These are phyloP conservation scores for Tolypocladium cylindrosporum DNA, from an alignment of 2,329 filamentous ascomycete genomes.

Conservation along the genomic window DNA sequence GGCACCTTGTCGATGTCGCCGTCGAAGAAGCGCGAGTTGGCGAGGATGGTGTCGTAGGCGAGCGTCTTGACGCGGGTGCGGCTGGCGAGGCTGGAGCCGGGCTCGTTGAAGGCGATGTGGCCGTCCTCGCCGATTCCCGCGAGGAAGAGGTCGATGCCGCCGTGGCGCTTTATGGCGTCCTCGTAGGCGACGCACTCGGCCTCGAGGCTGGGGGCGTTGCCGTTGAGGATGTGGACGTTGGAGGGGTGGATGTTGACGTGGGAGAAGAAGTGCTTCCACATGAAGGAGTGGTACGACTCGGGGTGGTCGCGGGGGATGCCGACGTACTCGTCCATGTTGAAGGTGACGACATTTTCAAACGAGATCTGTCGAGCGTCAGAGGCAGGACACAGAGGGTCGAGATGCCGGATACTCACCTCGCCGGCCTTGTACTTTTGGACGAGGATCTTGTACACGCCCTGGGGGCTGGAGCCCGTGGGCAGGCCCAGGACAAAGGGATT, in stretches of 20 bases:
- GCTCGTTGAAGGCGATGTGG: conserved; percentile 87
- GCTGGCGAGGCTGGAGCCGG: conserved; percentile 66
- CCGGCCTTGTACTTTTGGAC: conserved; percentile 62
- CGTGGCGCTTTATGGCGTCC: conserved; percentile 60
- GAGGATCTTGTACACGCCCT: conserved; percentile 67
- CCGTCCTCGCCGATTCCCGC: conserved; percentile 80
- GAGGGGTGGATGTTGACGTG: conserved; percentile 71
- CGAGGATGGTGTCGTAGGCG: conserved; percentile 77
- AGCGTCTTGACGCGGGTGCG: conserved; percentile 79
- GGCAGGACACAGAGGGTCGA: not conserved
- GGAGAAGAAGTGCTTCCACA: conserved; percentile 89
- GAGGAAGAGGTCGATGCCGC: conserved; percentile 78
- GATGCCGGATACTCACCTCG: conserved; percentile 27
- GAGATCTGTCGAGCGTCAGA: conserved; percentile 45
- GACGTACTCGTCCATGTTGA: conserved; percentile 93
- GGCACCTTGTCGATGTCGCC: conserved; percentile 67
- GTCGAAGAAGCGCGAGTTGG: conserved; percentile 76
- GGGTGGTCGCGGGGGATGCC: conserved; percentile 73
- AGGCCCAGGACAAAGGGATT: conserved; percentile 75
- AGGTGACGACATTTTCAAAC: conserved; percentile 81
- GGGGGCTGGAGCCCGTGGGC: conserved; percentile 73
- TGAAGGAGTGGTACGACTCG: conserved; percentile 83
- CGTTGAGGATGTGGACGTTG: conserved; percentile 78
- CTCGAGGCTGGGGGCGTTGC: conserved; percentile 65
- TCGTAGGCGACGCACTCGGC: conserved; percentile 74